phyloP scores from a whole-genome alignment of 2,329 filamentous ascomycete genomes.

The Scolecobasidium constrictum region DNA sequence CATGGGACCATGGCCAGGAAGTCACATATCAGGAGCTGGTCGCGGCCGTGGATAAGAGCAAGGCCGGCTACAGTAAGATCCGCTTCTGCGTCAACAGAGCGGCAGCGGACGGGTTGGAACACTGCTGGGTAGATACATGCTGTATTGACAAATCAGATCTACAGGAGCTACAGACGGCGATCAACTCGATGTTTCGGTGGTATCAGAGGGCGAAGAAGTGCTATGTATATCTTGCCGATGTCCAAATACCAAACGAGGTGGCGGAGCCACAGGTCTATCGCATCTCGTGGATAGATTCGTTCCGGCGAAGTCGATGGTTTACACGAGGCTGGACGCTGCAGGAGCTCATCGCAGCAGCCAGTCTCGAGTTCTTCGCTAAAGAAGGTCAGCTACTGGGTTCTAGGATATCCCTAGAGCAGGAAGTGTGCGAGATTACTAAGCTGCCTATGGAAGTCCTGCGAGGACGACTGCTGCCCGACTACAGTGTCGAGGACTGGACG shows the following conservation, averaged over 20 bases:
- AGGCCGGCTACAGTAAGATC: neutral
- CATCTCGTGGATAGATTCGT: conserved; percentile 8
- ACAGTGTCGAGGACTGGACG: conserved; percentile 2
- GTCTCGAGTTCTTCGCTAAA: conserved; percentile 17
- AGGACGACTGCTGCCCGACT: conserved; percentile 1
- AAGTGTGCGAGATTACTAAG: conserved; percentile 16
- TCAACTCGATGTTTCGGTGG: conserved; percentile 9
- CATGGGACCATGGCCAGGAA: neutral
- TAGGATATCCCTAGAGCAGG: conserved; percentile 17
- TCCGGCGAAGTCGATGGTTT: conserved; percentile 15
- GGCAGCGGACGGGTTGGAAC: neutral
- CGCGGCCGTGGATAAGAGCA: neutral
- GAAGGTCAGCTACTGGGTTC: conserved; percentile 19
- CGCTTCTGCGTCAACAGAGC: neutral
- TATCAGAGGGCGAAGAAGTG: conserved; percentile 7
- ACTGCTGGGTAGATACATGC: conserved; percentile 16
- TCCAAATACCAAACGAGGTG: conserved; percentile 8
- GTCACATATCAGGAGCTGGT: neutral
- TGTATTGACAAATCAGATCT: conserved; percentile 14
- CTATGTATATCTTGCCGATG: conserved; percentile 10
- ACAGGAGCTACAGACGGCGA: conserved; percentile 6
- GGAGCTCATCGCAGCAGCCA: conserved; percentile 14
- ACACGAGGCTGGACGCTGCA: no score
- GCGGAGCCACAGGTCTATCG: conserved; percentile 2
- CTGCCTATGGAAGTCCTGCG: neutral